Conservation (phyloP, 768 basidiomycete species). For the Albatrellus ellisii region DNA sequence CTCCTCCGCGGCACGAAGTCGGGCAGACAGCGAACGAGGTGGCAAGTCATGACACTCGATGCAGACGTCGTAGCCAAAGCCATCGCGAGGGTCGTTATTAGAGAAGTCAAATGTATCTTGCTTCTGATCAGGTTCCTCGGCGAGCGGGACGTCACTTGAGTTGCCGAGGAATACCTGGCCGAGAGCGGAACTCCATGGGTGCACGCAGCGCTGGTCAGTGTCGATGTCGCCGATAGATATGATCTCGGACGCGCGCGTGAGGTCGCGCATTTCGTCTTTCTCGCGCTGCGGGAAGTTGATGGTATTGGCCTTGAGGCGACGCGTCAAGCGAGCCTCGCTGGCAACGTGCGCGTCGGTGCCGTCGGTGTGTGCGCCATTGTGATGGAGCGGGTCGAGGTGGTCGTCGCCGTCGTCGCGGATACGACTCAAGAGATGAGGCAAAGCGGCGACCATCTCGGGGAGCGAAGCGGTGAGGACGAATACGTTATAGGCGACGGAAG, state of each 20-base stretch:
- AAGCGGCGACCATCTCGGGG: conserved; percentile 27
- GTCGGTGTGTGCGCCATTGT: conserved; percentile 19
- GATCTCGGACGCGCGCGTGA: conserved; percentile 77
- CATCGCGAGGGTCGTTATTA: conserved; percentile 25
- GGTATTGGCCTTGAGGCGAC: conserved; percentile 32
- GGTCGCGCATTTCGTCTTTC: conserved; percentile 80
- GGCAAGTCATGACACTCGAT: conserved; percentile 81
- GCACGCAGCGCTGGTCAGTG: background rate
- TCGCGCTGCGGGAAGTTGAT: conserved; percentile 77
- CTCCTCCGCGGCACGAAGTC: conserved; percentile 65
- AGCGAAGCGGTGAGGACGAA: conserved; percentile 55
- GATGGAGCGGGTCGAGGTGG: conserved; percentile 4
- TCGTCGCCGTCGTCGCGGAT: conserved; percentile 25
- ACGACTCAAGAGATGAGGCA: conserved; percentile 42
- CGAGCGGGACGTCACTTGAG: conserved; percentile 55
- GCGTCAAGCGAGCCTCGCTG: conserved; percentile 9
- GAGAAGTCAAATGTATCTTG: too few relatives aligned
- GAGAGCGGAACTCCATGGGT: background rate
- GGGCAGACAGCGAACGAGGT: conserved; percentile 52
- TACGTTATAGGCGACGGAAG: conserved; percentile 52
- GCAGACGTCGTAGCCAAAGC: conserved; percentile 68
- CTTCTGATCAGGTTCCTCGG: conserved; percentile 1
- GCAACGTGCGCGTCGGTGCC: conserved; percentile 20
- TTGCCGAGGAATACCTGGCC: conserved; percentile 79
- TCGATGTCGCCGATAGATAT: conserved; percentile 31